A percentile compares a stretch with the other conserved stretches of the same genome.
These are phyloP conservation scores for Paragyromitra xinjiangensis DNA, from an alignment of 495 filamentous ascomycete genomes.

Conservation along the genomic window DNA sequence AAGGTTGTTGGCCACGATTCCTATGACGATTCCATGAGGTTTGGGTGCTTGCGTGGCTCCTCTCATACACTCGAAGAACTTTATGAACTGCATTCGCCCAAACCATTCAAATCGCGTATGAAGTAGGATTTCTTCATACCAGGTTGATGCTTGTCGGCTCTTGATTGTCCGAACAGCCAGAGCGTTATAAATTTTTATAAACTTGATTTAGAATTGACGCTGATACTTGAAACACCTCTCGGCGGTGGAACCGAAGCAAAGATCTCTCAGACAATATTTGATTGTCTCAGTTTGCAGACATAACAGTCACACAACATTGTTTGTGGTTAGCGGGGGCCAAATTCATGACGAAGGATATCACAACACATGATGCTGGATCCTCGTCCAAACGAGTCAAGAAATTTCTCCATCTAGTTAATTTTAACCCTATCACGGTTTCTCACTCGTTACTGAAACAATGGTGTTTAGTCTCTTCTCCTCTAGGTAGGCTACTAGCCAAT, in stretches of 20 bases:
- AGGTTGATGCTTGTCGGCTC: neutral
- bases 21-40: neutral
- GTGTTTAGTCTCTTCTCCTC: too few relatives aligned
- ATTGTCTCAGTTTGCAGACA: too few relatives aligned
- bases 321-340: too few relatives aligned
- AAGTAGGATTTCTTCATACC: neutral
- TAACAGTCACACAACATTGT: too few relatives aligned
- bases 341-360: too few relatives aligned
- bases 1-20: neutral
- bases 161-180: neutral
- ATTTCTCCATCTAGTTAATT: neutral
- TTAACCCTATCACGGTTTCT: neutral
- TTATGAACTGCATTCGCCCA: neutral
- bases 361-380: too few relatives aligned
- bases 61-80: neutral
- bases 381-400: too few relatives aligned
- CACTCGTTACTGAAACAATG: neutral
- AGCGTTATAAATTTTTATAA: neutral
- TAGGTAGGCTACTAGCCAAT: too few relatives aligned
- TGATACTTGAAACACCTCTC: neutral
- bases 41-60: neutral
- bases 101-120: neutral
- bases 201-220: too few relatives aligned
- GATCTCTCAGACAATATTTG: too few relatives aligned
- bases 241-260: neutral